A percentile compares a stretch with the other conserved stretches of the same genome.
phyloP scores from a whole-genome alignment of 345 rosid genomes.

The Populus euphratica region DNA sequence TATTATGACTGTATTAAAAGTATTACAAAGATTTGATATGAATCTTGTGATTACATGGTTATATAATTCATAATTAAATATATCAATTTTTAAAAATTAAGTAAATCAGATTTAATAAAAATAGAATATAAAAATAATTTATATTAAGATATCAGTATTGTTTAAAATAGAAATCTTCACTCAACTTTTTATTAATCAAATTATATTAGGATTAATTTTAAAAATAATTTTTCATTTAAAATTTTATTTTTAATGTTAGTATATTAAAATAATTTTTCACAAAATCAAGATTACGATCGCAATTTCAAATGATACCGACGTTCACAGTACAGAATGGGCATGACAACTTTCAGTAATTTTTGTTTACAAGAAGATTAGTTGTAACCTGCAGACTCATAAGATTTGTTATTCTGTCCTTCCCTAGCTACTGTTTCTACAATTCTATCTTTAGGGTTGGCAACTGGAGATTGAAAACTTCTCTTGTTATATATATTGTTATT shows the following conservation, averaged over 20 bases:
- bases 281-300: too few relatives aligned
- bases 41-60: accelerated
- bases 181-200: accelerated
- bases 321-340: neutral
- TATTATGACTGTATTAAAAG: too few relatives aligned
- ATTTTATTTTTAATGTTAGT: too few relatives aligned
- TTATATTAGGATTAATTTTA: too few relatives aligned
- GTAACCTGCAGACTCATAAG: neutral
- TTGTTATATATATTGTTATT: too few relatives aligned
- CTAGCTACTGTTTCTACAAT: neutral
- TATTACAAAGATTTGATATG: too few relatives aligned
- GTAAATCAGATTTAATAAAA: too few relatives aligned
- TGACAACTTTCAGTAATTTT: neutral
- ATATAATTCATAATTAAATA: accelerated
- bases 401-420: neutral
- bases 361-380: neutral
- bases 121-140: accelerated
- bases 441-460: neutral
- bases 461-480: too few relatives aligned
- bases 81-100: accelerated
- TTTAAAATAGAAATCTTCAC: accelerated
- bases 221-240: too few relatives aligned
- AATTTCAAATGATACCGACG: too few relatives aligned
- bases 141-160: accelerated
- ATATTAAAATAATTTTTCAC: too few relatives aligned